phyloP scores from a whole-genome alignment of 176 grass and related monocot species.

The Paspalum vaginatum region DNA sequence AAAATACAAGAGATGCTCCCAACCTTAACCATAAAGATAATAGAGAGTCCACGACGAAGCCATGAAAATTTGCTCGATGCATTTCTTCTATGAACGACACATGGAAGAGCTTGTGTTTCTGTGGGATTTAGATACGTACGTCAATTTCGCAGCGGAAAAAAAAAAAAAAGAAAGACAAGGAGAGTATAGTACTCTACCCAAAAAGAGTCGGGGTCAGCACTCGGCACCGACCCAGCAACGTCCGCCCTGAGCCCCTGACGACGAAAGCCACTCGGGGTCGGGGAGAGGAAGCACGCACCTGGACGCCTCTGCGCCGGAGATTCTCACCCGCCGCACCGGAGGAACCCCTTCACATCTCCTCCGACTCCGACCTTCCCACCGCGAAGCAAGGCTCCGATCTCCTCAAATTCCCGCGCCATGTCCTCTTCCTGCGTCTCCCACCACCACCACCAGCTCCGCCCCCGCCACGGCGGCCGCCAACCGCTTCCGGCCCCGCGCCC shows the following conservation, averaged over 20 bases:
- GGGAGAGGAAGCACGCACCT: neutral
- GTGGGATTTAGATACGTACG: neutral
- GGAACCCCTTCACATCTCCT: no score
- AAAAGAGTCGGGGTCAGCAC: neutral
- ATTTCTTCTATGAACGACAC: no score
- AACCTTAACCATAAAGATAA: no score
- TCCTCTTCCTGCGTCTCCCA: constrained; percentile 28
- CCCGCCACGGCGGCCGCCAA: neutral
- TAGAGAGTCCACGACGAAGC: no score
- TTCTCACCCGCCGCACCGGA: neutral
- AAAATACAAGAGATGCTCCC: no score
- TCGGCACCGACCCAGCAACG: neutral
- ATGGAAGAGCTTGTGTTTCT: no score
- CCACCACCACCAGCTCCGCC: constrained; percentile 4
- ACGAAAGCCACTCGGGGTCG: neutral
- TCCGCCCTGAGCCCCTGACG: neutral
- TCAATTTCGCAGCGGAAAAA: neutral
- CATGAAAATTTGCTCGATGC: no score
- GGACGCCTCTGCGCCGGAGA: neutral
- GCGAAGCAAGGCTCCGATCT: no score
- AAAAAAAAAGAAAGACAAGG: no score
- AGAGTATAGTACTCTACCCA: no score
- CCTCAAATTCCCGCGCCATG: constrained; percentile 12
- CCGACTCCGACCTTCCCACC: neutral
- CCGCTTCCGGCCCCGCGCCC: neutral